Evolutionary conservation across 768 basidiomycete species (phyloP), one percentile per base, ranked within the genome.

Genomic region (Crassisporium funariophilum): DNA sequence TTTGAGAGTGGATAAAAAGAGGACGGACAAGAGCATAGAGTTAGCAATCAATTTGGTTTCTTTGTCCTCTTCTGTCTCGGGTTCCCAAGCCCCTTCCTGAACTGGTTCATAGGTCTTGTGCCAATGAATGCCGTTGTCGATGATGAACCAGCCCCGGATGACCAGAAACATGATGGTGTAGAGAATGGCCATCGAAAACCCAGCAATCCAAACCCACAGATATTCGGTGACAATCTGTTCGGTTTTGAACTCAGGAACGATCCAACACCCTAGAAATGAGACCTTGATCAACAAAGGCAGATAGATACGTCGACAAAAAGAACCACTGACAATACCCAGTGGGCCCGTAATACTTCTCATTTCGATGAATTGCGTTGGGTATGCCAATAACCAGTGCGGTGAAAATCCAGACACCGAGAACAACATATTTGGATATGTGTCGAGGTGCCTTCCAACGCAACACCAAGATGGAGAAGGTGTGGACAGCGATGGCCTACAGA

Each of bases 171-270:
- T 73, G 27, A 73, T 66, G 5, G 69, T 54, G 50, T 80, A 80
- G 5, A 78, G 63, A 10, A 75, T 41, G 29, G 74, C 37, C 61
- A 75, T 74, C 9, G 68, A 38, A 22, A 73, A 55, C 2, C 69
- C 74, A 0, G 77, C 62, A 5, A 73, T 43, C 78, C 79, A 82
- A 33, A 79, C 60, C 75, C 77, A 79, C n/a, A 76, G 44, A 47
- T 79, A 81, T 47, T 79, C 78, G 3, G 77, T 66, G 7, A 68
- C 68, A 10, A 78, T 72, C 37, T 66, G 66, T 48, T 78, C 71
- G 4, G 57, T 56, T 11, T 47, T 48, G 50, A 64, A 76, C 0
- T 60, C 46, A 3, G 55, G 29, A 3, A 52, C 46, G 33, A 81
- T 79, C 79, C 79, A 81, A 52, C 79, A 79, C 79, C 78, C 77